Conservation (phyloP, 2,329 filamentous ascomycete species). For the Trichophyton equinum region DNA sequence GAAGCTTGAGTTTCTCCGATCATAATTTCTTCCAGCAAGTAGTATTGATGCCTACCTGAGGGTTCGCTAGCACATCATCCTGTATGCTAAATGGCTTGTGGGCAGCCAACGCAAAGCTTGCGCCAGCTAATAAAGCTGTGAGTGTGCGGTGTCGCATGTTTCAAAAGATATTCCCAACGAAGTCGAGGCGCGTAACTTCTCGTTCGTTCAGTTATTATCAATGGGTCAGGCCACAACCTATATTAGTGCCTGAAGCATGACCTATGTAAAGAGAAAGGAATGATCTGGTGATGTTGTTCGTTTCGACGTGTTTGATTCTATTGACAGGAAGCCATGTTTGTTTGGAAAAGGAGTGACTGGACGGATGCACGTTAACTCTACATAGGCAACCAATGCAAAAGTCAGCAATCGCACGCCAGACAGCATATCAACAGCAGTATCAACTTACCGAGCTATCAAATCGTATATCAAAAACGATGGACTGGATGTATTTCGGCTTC, state of each 20-base stretch:
- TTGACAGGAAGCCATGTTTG: not conserved
- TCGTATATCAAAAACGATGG: not conserved
- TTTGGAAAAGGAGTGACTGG: not conserved
- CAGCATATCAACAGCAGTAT: too few relatives aligned
- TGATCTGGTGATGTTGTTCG: not conserved
- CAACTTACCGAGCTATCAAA: not conserved
- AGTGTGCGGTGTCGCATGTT: conserved; percentile 12
- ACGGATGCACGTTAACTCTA: not conserved
- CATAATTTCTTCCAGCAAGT: not conserved
- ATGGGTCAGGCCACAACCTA: not conserved
- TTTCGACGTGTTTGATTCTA: not conserved
- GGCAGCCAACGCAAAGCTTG: conserved; percentile 33
- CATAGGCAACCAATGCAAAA: not conserved
- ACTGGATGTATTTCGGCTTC: not conserved
- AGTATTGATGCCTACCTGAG: conserved; percentile 48
- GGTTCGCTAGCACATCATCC: conserved; percentile 75
- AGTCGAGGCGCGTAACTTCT: not conserved
- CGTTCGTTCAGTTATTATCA: not conserved
- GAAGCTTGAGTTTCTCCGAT: not conserved
- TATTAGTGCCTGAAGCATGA: not conserved
- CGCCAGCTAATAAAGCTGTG: conserved; percentile 22
- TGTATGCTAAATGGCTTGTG: conserved; percentile 66
- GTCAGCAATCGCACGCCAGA: not conserved
- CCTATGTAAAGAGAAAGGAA: not conserved
- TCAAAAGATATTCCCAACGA: not conserved